These are phyloP conservation scores for Pythium aristosporum DNA, from an alignment of 352 stramenopile genomes.

Conservation along the genomic window DNA sequence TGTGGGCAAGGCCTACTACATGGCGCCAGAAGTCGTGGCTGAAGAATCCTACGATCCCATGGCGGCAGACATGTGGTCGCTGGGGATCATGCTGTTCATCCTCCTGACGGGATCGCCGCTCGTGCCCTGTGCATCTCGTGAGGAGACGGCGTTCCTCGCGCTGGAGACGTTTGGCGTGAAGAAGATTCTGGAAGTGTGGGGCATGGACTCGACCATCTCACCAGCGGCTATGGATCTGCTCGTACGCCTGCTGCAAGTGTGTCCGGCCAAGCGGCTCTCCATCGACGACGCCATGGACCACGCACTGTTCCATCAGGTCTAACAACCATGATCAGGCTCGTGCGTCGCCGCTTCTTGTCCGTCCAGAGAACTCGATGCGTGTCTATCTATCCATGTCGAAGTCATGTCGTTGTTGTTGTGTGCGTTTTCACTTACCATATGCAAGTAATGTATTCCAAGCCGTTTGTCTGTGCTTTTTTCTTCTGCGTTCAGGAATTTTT, in stretches of 20 bases:
- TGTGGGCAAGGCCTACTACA: slow-evolving; percentile 68
- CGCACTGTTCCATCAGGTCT: slow-evolving; percentile 4
- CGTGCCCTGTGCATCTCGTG: slow-evolving; percentile 32
- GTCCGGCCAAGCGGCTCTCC: slow-evolving; percentile 14
- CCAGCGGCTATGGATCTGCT: slow-evolving; percentile 22
- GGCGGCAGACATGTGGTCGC: slow-evolving; percentile 61
- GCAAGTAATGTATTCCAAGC: slow-evolving; percentile 1
- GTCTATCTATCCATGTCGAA: not conserved
- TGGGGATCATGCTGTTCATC: slow-evolving; percentile 69
- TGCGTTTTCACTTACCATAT: not conserved
- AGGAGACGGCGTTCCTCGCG: slow-evolving; percentile 31
- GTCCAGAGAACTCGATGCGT: not conserved
- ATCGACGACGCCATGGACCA: slow-evolving; percentile 27
- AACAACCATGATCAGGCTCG: not conserved
- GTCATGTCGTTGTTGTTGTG: not conserved
- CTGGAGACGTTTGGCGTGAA: slow-evolving; percentile 21
- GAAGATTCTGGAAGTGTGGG: slow-evolving; percentile 37
- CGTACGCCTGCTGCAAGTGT: slow-evolving; percentile 18
- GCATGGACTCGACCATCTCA: slow-evolving; percentile 15
- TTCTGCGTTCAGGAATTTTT: not conserved
- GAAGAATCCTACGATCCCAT: slow-evolving; percentile 40
- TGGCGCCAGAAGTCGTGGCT: slow-evolving; percentile 57
- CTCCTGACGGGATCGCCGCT: slow-evolving; percentile 59
- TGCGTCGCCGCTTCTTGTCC: not conserved
- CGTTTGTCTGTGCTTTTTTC: not conserved